Percentiles rank a stretch among this genome's conserved stretches.
Conservation (phyloP, 2,329 filamentous ascomycete species). For the Reticulascus tulasneorum region DNA sequence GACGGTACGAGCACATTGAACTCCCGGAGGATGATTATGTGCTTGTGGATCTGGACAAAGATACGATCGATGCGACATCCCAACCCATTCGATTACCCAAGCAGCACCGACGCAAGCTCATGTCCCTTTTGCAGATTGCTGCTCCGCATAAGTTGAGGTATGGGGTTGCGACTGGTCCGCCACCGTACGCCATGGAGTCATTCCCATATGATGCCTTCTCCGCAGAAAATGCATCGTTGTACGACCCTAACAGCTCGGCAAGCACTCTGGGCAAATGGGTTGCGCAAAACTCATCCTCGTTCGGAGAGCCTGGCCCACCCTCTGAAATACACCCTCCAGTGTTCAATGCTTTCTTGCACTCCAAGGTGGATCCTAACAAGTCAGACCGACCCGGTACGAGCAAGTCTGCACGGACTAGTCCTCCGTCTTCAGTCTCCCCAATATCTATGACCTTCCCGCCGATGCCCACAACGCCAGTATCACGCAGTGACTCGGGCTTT, state of each 20-base stretch:
- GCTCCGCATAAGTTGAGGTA: conserved; percentile 86
- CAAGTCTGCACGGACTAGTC: conserved; percentile 58
- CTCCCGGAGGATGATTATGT: conserved; percentile 95
- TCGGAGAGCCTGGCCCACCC: conserved; percentile 62
- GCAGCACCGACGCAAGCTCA: conserved; percentile 84
- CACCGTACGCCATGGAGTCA: conserved; percentile 87
- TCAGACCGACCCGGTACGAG: conserved; percentile 76
- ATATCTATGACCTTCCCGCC: conserved; percentile 74
- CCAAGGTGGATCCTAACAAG: conserved; percentile 62
- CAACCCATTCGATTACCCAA: conserved; percentile 76
- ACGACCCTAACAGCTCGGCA: conserved; percentile 64
- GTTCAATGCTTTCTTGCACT: conserved; percentile 87
- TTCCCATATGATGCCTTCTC: conserved; percentile 89
- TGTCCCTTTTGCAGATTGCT: conserved; percentile 81
- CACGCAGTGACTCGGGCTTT: conserved; percentile 87
- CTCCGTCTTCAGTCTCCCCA: conserved; percentile 67
- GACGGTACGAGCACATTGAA: conserved; percentile 80
- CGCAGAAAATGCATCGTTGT: conserved; percentile 78
- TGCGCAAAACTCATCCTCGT: conserved; percentile 82
- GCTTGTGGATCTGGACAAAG: conserved; percentile 86
- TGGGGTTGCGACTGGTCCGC: conserved; percentile 82
- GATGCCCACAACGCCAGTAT: conserved; percentile 73
- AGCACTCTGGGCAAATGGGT: conserved; percentile 82
- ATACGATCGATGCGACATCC: conserved; percentile 80
- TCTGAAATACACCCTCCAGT: conserved; percentile 58